Conservation (phyloP, 805 yeast species). For the Wickerhamiella sorbophila region DNA sequence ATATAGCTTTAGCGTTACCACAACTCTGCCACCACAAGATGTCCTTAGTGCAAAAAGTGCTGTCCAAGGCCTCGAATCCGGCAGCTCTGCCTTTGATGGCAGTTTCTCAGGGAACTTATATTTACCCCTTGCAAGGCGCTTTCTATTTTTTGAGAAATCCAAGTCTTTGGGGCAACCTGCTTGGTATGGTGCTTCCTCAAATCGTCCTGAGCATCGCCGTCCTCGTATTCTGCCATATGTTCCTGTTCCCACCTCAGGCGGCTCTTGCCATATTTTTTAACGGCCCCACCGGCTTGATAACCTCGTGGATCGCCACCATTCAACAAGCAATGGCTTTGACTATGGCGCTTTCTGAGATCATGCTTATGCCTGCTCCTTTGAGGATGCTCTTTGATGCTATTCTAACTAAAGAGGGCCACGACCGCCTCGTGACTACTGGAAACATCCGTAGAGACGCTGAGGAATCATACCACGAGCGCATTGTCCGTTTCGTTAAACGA, state of each 20-base stretch:
- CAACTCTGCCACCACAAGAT: background rate
- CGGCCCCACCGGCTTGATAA: conserved; percentile 38
- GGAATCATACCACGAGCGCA: conserved; percentile 24
- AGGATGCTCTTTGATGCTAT: conserved; percentile 35
- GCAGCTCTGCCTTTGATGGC: conserved; percentile 17
- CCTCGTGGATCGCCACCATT: conserved; percentile 32
- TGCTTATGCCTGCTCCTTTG: conserved; percentile 37
- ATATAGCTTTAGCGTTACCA: too few relatives aligned
- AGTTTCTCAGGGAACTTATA: conserved; percentile 17
- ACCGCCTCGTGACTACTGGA: conserved; percentile 31
- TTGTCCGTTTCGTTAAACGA: conserved; percentile 23
- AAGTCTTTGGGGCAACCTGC: conserved; percentile 34
- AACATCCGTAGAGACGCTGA: conserved; percentile 23
- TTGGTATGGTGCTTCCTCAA: conserved; percentile 35
- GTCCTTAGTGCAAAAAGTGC: background rate
- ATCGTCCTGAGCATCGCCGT: conserved; percentile 28
- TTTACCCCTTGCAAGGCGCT: conserved; percentile 30
- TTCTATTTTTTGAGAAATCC: conserved; percentile 30
- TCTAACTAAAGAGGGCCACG: conserved; percentile 32
- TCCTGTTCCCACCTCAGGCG: conserved; percentile 35
- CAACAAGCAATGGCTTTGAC: conserved; percentile 33
- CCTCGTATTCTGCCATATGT: conserved; percentile 25
- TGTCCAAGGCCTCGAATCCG: conserved; percentile 11
- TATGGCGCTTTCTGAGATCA: conserved; percentile 28
- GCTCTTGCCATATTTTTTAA: conserved; percentile 29